Evolutionary conservation across 805 yeast genomes (phyloP).

Genomic region (Cyberlindnera americana): DNA sequence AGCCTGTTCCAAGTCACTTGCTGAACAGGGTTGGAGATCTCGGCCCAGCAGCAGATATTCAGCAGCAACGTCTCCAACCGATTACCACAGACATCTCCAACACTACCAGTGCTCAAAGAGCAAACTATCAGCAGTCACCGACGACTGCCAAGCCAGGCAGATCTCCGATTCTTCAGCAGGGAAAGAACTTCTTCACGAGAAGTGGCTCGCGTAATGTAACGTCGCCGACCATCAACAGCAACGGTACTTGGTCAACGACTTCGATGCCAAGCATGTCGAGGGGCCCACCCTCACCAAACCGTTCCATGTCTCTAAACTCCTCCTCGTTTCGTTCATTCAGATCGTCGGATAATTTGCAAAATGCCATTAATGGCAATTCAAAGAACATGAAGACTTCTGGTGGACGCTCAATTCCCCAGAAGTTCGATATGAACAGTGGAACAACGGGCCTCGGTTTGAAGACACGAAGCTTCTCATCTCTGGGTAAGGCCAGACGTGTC

Average conservation of each 20-base stretch:
- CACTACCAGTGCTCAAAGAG: conserved; percentile 10
- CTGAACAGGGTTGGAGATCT: background rate
- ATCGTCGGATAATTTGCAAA: conserved; percentile 26
- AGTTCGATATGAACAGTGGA: conserved; percentile 33
- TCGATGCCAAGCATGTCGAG: conserved; percentile 4
- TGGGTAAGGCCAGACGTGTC: conserved; percentile 25
- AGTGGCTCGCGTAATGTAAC: conserved; percentile 21
- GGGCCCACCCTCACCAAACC: conserved; percentile 25
- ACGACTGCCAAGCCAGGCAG: conserved; percentile 15
- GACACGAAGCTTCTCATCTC: conserved; percentile 44
- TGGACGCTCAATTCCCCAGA: conserved; percentile 46
- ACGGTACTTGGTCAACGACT: conserved; percentile 8
- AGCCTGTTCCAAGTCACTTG: conserved; percentile 12
- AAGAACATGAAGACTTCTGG: conserved; percentile 33
- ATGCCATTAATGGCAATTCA: conserved; percentile 29
- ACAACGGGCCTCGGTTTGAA: conserved; percentile 37
- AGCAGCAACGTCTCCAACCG: conserved; percentile 12
- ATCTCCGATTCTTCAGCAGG: conserved; percentile 38
- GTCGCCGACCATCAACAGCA: conserved; percentile 20
- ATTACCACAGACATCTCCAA: conserved; percentile 12
- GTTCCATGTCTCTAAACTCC: conserved; percentile 34
- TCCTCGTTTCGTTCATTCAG: conserved; percentile 31
- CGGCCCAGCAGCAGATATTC: background rate
- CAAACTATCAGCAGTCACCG: conserved; percentile 18
- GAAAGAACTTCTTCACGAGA: conserved; percentile 33